These are phyloP conservation scores for Prunus mongolica DNA, from an alignment of 306 rosid species.

Conservation along the genomic window DNA sequence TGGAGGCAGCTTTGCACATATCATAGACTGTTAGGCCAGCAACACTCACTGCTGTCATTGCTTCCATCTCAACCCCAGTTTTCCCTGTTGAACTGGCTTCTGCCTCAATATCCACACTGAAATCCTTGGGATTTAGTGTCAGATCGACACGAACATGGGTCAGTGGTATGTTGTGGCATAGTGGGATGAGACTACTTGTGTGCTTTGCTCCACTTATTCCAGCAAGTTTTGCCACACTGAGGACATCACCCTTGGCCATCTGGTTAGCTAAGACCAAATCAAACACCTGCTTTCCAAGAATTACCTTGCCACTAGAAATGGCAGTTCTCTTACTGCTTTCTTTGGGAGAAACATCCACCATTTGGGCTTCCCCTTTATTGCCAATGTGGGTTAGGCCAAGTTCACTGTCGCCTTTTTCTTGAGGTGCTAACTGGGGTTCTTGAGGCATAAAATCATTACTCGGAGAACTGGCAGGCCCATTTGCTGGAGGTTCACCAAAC, in stretches of 20 bases:
- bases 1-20: slow-evolving; percentile 95
- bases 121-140: slow-evolving; percentile 47
- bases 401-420: slow-evolving; percentile 22
- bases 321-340: slow-evolving; percentile 68
- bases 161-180: slow-evolving; percentile 74
- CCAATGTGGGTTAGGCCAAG: slow-evolving; percentile 61
- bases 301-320: slow-evolving; percentile 67
- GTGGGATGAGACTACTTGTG: slow-evolving; percentile 75
- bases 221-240: slow-evolving; percentile 77
- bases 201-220: slow-evolving; percentile 90
- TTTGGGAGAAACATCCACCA: slow-evolving; percentile 91
- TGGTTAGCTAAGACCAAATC: slow-evolving; percentile 70
- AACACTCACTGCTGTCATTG: slow-evolving; percentile 72
- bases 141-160: slow-evolving; percentile 66
- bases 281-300: slow-evolving; percentile 84
- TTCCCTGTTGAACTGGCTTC: slow-evolving; percentile 64
- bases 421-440: slow-evolving; percentile 27
- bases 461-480: slow-evolving; percentile 41
- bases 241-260: slow-evolving; percentile 80
- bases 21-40: slow-evolving; percentile 85
- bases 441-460: slow-evolving; percentile 21
- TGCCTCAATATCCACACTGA: slow-evolving; percentile 72
- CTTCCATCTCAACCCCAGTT: slow-evolving; percentile 92
- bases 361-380: slow-evolving; percentile 72
- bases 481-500: slow-evolving; percentile 57